These are phyloP conservation scores for Coemansia sp. DNA, from an alignment of 192 early-diverging fungal genomes.

Conservation along the genomic window DNA sequence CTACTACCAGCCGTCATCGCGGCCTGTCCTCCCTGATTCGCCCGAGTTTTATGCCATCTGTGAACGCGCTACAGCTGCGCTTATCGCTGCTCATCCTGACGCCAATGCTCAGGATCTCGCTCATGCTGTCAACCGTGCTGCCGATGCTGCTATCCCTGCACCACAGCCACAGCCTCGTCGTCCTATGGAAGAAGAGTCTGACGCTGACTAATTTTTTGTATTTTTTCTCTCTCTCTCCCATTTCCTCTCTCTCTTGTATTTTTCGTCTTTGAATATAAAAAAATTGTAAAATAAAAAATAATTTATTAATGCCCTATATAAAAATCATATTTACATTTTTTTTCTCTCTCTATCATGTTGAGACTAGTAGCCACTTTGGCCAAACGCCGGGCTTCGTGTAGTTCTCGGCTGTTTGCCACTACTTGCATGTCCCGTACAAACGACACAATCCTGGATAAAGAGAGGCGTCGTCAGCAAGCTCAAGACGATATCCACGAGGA, in stretches of 20 bases:
- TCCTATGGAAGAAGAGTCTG: slow-evolving; percentile 37
- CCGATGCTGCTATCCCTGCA: slow-evolving; percentile 15
- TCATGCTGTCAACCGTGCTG: slow-evolving; percentile 34
- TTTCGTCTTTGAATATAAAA: background rate
- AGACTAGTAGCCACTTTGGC: background rate
- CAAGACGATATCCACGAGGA: slow-evolving; percentile 48
- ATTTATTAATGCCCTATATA: no score
- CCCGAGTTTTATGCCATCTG: slow-evolving; percentile 45
- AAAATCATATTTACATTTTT: background rate
- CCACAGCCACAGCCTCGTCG: background rate
- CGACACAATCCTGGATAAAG: slow-evolving; percentile 26
- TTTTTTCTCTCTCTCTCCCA: background rate
- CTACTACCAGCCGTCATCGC: background rate
- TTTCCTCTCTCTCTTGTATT: background rate
- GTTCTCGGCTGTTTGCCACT: background rate
- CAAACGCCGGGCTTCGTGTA: background rate
- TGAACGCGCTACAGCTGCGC: slow-evolving; percentile 34
- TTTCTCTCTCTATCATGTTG: background rate
- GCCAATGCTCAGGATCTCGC: slow-evolving; percentile 46
- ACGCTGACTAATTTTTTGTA: slow-evolving; percentile 22
- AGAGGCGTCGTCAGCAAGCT: slow-evolving; percentile 37
- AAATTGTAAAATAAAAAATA: background rate
- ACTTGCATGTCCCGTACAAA: background rate
- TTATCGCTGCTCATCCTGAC: slow-evolving; percentile 35
- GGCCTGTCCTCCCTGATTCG: slow-evolving; percentile 36